Conservation (phyloP, 768 basidiomycete genomes). For the Krasilnikovozyma curviuscula region DNA sequence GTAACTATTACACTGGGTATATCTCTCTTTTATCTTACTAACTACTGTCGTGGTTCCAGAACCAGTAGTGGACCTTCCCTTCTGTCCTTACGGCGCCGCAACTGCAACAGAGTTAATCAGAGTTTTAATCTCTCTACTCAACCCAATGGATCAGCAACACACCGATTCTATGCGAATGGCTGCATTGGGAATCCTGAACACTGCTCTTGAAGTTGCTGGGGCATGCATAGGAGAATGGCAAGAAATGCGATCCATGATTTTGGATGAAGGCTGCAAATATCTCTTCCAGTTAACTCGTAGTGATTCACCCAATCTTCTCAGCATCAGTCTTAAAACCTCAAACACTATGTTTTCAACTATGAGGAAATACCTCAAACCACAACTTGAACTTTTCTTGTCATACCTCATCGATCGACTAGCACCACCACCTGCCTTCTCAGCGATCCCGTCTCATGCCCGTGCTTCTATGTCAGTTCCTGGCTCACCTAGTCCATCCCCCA, state of each 20-base stretch:
- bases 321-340: constrained; percentile 62
- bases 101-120: constrained; percentile 81
- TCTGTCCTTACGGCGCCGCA: constrained; percentile 57
- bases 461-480: constrained; percentile 25
- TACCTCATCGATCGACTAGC: constrained; percentile 84
- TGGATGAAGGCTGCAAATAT: constrained; percentile 85
- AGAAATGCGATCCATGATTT: constrained; percentile 52
- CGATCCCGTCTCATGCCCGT: constrained; percentile 16
- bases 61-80: too few relatives aligned
- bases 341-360: constrained; percentile 76
- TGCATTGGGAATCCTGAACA: constrained; percentile 68
- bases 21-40: too few relatives aligned
- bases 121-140: constrained; percentile 83
- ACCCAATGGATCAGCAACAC: constrained; percentile 83
- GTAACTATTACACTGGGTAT: constrained; percentile 20
- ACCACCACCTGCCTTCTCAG: constrained; percentile 25
- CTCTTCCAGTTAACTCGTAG: constrained; percentile 80
- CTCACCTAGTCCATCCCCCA: constrained; percentile 6
- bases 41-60: too few relatives aligned
- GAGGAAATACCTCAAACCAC: constrained; percentile 67
- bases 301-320: constrained; percentile 60
- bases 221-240: constrained; percentile 53
- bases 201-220: constrained; percentile 71
- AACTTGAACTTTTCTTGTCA: constrained; percentile 83
- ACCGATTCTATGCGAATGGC: constrained; percentile 87